Conservation (phyloP, 129 eudicot genomes). For the Apium graveolens region DNA sequence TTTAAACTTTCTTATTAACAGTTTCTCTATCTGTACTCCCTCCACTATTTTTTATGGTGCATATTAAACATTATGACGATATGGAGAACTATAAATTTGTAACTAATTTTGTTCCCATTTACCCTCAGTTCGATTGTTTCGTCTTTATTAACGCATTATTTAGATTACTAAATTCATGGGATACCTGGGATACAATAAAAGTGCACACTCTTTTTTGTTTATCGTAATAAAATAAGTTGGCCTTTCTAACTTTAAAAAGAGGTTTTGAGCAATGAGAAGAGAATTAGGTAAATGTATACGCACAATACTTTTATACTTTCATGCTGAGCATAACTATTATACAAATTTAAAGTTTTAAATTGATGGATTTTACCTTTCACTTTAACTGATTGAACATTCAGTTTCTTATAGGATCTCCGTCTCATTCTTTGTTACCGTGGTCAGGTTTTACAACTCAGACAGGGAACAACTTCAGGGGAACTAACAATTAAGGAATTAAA, state of each 20-base stretch:
- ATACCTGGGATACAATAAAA: background rate
- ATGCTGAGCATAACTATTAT: background rate
- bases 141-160: background rate
- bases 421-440: slow-evolving; percentile 1
- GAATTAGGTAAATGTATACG: background rate
- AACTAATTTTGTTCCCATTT: background rate
- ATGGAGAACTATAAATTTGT: background rate
- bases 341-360: background rate
- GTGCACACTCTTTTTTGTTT: background rate
- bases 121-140: background rate
- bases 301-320: background rate
- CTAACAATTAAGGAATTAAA: slow-evolving; percentile 70
- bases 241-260: background rate
- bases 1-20: background rate
- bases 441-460: slow-evolving; percentile 80
- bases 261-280: background rate
- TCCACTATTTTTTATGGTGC: background rate
- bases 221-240: background rate
- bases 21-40: background rate
- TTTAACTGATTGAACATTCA: background rate
- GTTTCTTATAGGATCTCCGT: background rate
- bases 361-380: background rate
- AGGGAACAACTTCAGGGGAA: slow-evolving; percentile 67
- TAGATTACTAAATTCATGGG: background rate
- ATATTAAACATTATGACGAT: background rate